Evolutionary conservation across 768 basidiomycete species (phyloP), one percentile per base, ranked within the genome.

Genomic region (Hemileccinum impolitum): DNA sequence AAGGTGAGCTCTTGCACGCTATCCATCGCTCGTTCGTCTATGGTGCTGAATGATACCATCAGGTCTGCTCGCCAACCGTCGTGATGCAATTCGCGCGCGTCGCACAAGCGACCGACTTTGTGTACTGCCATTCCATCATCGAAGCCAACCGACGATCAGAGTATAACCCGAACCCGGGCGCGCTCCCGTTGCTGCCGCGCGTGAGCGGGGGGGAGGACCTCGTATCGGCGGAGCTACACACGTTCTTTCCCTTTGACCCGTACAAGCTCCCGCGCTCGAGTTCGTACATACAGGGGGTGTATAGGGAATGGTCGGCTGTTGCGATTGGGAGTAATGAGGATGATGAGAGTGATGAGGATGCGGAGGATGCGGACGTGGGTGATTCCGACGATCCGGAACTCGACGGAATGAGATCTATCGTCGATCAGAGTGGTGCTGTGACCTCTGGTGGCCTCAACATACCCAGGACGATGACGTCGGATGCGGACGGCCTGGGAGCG

Each of bases 221-320:
- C 41, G 58, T 74, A 51, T 79, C 79, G 43, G 73, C 79, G 9
- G 92, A 94, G 51, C 75, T 98, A 47, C 93, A 92, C 62, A 83
- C 85, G 11, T 98, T 97, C 74, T 99, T 99, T 75, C 96, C 96
- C 0, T 99, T 99, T 64, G 96, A 99, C 67, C 96, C 96, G 3
- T 98, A 92, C 73, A 88, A 85, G 51, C 81, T 99, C 5, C 87
- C 91, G 0, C 77, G 82, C 49, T 93, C 91, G 32, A 74, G 78
- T 26, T 66, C 69, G 18, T 96, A 84, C 60, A 87, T 99, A 47
- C 83, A 90, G 45, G 75, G 74, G 9, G 79, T 96, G 23, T 99
- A 97, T 61, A 76, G 94, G 39, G 90, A 94, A 52, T 99, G 95
- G 95, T 74, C 82, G 15, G 73, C 81, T 28, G 93, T 95, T 4